Base-by-base conservation (phyloP, 2,329 filamentous ascomycete genomes). In the Calonectria montana region DNA sequence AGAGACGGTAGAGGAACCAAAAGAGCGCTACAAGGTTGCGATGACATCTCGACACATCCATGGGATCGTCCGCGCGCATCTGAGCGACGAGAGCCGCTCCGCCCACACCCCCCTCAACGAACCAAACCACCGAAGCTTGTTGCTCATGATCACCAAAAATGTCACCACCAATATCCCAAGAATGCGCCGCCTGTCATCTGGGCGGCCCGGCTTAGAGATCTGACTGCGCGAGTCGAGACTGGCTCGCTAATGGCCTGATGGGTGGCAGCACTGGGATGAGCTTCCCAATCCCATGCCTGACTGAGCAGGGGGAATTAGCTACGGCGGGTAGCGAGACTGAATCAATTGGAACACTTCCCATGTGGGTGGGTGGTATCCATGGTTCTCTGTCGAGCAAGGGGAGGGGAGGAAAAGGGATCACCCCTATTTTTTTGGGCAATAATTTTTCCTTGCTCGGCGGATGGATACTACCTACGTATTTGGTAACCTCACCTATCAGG, bases 241-340 rank as follows among this genome's bases (percentile, higher is more conserved):
- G 69, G 69, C 69, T 71, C 69, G 69, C 69, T 71, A 71, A 64
- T 71, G 69, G 69, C 37, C 69, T 71, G 69, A 71, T 67, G 64
- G 69, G 29, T 70, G 63, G 27, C 68, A 67, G 35, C 50, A 64
- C 68, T 64, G 47, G 69, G 69, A 70, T 70, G 69, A 67, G 63
- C 64, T 70, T 55, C 57, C 69, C 37, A 63, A 47, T 48, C 25
- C 55, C 68, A 62, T 70, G 57, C 63, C 43, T 43, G 25, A 55
- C 43, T 43, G 25, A 55, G 43, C 37, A 43, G 68, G 68, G 39
- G 27, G 45, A 55, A 64, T 55, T 48, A 27, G 47, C 55, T 67
- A 35, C 27, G 39, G 35, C 39, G 61, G 66, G 57, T 25, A 18
- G 39, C 37, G 50, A 50, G 48, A 48, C 35, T 35, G 31, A 35